These are phyloP conservation scores for Komagataella pastoris DNA, from an alignment of 805 yeast genomes.

Conservation along the genomic window DNA sequence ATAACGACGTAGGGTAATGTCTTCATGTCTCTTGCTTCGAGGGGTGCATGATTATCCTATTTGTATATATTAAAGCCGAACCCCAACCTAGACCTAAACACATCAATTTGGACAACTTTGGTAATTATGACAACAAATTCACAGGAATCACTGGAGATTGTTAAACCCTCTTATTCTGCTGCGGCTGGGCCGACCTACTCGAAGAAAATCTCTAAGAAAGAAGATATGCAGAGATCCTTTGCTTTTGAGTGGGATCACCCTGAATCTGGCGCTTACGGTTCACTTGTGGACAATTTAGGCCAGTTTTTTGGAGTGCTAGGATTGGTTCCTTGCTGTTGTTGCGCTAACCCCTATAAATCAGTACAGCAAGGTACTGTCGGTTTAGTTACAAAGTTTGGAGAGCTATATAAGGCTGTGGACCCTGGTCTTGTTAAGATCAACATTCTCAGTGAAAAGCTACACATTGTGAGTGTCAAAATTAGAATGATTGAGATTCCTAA, in stretches of 20 bases:
- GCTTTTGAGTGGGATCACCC: conserved; percentile 22
- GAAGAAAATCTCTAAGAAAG: conserved; percentile 2
- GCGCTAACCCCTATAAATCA: conserved; percentile 42
- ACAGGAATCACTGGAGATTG: not conserved
- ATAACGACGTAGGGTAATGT: not conserved
- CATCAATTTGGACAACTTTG: not conserved
- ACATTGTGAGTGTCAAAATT: conserved; percentile 37
- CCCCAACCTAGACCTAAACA: not conserved
- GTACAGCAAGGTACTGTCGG: conserved; percentile 63
- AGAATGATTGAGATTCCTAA: conserved; percentile 52
- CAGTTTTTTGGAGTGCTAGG: conserved; percentile 37
- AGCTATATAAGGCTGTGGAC: conserved; percentile 48
- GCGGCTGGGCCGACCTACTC: not conserved
- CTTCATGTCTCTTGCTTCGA: not conserved
- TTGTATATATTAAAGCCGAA: not conserved
- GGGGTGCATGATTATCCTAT: not conserved
- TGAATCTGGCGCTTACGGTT: conserved; percentile 20
- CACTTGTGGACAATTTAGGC: conserved; percentile 27
- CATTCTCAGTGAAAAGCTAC: conserved; percentile 46
- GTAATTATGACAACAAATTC: not conserved
- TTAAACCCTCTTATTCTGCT: not conserved
- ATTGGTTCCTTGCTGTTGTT: conserved; percentile 41
- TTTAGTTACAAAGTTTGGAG: conserved; percentile 52
- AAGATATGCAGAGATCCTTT: conserved; percentile 11
- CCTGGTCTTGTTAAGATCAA: conserved; percentile 58